These are phyloP conservation scores for Komagataella mondaviorum DNA, from an alignment of 805 yeast species.

Conservation along the genomic window DNA sequence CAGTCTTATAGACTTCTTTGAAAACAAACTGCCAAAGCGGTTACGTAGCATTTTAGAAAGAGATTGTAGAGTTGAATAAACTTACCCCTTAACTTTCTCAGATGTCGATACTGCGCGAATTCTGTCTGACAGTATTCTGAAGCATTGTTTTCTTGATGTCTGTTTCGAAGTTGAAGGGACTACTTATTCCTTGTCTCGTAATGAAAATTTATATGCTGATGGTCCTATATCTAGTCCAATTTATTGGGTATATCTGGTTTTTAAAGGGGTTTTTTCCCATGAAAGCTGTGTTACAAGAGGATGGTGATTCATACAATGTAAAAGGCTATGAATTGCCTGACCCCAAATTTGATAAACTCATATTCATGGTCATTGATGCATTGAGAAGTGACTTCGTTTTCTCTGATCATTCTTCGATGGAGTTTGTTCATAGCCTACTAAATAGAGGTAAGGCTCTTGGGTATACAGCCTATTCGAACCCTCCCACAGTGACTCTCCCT, in stretches of 20 bases:
- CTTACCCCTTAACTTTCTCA: background rate
- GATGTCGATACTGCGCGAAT: background rate
- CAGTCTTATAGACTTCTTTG: background rate
- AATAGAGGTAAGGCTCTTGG: slow-evolving; percentile 65
- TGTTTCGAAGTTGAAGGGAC: background rate
- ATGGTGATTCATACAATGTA: slow-evolving; percentile 13
- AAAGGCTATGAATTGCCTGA: slow-evolving; percentile 16
- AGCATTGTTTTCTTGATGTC: background rate
- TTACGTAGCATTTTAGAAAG: background rate
- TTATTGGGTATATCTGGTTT: slow-evolving; percentile 47
- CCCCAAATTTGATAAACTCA: slow-evolving; percentile 49
- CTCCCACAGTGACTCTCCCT: slow-evolving; percentile 95
- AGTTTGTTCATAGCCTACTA: slow-evolving; percentile 50
- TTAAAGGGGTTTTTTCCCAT: slow-evolving; percentile 85
- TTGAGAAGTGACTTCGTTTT: slow-evolving; percentile 80
- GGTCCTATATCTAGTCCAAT: slow-evolving; percentile 20
- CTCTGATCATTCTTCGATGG: slow-evolving; percentile 51
- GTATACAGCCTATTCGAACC: slow-evolving; percentile 82
- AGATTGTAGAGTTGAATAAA: background rate
- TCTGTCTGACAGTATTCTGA: background rate
- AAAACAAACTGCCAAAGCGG: background rate
- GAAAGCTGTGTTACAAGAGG: slow-evolving; percentile 64
- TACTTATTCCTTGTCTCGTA: background rate
- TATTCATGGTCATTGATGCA: slow-evolving; percentile 88
- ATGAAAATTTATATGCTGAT: slow-evolving; percentile 9